Evolutionary conservation across 164 flowering plant genomes (phyloP).

Genomic region (Nelumbo lutea): DNA sequence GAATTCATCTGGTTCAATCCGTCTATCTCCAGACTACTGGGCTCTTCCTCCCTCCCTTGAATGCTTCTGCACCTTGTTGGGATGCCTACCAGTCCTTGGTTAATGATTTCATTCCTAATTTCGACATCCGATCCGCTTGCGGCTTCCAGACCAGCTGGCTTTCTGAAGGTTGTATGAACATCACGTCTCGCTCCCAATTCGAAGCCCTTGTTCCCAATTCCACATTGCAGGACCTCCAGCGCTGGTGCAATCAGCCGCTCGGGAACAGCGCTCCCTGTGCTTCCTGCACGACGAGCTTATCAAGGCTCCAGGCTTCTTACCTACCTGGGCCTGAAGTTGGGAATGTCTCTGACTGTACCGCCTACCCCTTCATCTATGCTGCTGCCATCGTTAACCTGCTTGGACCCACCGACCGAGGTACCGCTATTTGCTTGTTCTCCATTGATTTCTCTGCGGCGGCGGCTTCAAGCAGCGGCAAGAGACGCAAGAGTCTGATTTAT

Average conservation of each 20-base stretch:
- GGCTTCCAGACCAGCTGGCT: slow-evolving; percentile 45
- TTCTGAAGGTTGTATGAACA: slow-evolving; percentile 52
- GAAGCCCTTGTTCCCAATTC: slow-evolving; percentile 24
- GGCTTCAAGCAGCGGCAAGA: slow-evolving; percentile 2
- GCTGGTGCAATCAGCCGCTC: slow-evolving; percentile 44
- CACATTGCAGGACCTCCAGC: slow-evolving; percentile 20
- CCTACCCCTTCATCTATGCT: slow-evolving; percentile 36
- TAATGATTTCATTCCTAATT: slow-evolving; percentile 15
- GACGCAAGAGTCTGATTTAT: slow-evolving; percentile 21
- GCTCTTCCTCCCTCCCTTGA: slow-evolving; percentile 40
- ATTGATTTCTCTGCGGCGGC: slow-evolving; percentile 15
- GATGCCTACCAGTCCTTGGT: slow-evolving; percentile 25
- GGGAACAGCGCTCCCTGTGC: slow-evolving; percentile 37
- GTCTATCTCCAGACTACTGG: slow-evolving; percentile 36
- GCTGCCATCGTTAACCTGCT: slow-evolving; percentile 32
- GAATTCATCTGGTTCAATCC: slow-evolving; percentile 43
- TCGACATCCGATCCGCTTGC: slow-evolving; percentile 37
- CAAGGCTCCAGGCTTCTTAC: slow-evolving; percentile 25
- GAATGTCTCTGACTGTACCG: slow-evolving; percentile 38
- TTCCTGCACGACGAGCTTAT: slow-evolving; percentile 30
- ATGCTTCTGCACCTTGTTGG: slow-evolving; percentile 53
- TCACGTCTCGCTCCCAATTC: slow-evolving; percentile 39
- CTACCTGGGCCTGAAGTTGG: slow-evolving; percentile 26
- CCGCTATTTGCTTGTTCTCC: slow-evolving; percentile 37
- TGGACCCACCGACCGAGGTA: slow-evolving; percentile 42